These are phyloP conservation scores for Nannochloropsis gaditana DNA, from an alignment of 108 stramenopile species.

Conservation along the genomic window DNA sequence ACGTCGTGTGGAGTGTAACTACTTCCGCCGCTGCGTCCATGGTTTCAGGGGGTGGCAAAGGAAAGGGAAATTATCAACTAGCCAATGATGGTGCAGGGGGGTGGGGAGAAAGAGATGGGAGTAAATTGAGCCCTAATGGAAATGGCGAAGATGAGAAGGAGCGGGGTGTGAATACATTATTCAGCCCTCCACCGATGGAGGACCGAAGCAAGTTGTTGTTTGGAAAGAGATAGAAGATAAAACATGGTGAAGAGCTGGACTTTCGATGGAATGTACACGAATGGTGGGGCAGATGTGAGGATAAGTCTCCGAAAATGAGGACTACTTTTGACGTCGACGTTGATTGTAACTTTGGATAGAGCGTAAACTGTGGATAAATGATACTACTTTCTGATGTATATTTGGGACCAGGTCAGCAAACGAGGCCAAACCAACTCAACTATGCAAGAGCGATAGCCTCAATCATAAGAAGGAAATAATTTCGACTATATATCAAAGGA, in stretches of 20 bases:
- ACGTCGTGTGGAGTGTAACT: not conserved
- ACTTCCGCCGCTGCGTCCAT: not conserved
- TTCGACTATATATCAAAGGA: too few relatives aligned
- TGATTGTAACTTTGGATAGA: too few relatives aligned
- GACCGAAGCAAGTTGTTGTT: not conserved
- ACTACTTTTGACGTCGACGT: too few relatives aligned
- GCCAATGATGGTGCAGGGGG: not conserved
- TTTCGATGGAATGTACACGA: too few relatives aligned
- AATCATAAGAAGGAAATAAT: too few relatives aligned
- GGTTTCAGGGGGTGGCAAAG: not conserved
- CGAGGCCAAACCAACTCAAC: too few relatives aligned
- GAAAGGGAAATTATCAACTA: not conserved
- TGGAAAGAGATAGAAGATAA: not conserved
- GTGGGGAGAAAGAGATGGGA: not conserved
- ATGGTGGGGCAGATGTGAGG: too few relatives aligned
- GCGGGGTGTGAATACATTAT: not conserved
- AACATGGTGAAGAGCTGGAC: not conserved
- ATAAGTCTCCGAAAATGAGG: too few relatives aligned
- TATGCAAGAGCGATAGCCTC: too few relatives aligned
- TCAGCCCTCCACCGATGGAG: not conserved
- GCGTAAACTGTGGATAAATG: too few relatives aligned
- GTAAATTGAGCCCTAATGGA: not conserved
- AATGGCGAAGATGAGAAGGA: constrained; percentile 4
- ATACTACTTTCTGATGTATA: too few relatives aligned
- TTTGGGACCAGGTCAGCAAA: too few relatives aligned